Conservation (phyloP, 768 basidiomycete species). For the Floccularia luteovirens region DNA sequence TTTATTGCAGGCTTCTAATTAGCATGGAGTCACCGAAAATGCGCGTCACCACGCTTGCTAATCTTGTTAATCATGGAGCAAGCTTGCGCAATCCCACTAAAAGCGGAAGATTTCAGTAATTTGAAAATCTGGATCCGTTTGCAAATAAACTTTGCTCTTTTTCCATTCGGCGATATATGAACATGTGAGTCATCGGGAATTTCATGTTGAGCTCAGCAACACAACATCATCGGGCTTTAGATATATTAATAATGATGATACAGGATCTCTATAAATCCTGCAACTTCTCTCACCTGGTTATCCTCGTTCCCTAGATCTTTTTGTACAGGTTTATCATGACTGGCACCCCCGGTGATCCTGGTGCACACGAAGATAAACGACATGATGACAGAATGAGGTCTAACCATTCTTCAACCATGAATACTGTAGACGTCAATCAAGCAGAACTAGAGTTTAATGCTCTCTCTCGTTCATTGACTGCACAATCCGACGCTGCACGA, state of each 20-base stretch:
- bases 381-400: constrained; percentile 6
- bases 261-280: neutral
- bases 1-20: too few species aligned
- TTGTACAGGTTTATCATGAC: constrained; percentile 11
- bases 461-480: constrained; percentile 37
- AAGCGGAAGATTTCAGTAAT: too few species aligned
- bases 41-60: too few species aligned
- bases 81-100: too few species aligned
- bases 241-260: neutral
- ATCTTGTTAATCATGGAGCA: too few species aligned
- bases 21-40: too few species aligned
- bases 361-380: constrained; percentile 17
- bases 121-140: too few species aligned
- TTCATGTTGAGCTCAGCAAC: too few species aligned
- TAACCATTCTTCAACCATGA: constrained; percentile 4
- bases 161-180: too few species aligned
- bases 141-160: too few species aligned
- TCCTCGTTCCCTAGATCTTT: neutral
- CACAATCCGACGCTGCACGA: constrained; percentile 15
- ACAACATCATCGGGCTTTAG: neutral
- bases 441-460: constrained; percentile 50
- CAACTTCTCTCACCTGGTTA: neutral
- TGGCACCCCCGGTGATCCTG: constrained; percentile 19
- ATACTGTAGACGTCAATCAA: constrained; percentile 38
- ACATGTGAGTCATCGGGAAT: too few species aligned